Evolutionary conservation across 768 basidiomycete species (phyloP).

Genomic region (Lepiota brunneoincarnata): DNA sequence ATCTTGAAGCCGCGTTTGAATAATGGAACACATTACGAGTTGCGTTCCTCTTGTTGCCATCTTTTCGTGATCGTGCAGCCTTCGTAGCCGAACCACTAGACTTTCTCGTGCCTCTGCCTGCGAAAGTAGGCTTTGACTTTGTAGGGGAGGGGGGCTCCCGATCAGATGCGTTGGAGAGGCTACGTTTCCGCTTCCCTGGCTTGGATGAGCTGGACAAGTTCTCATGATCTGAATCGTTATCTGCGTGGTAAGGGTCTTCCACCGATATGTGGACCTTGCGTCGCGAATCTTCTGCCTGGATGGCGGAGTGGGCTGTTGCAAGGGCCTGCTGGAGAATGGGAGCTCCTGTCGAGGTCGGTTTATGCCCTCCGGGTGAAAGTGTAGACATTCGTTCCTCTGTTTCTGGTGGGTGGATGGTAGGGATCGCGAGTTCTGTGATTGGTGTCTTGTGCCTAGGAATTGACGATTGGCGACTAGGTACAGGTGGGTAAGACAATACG

Average conservation of each 20-base stretch:
- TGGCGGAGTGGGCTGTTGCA: background rate
- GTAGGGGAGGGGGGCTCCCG: slow-evolving; percentile 1
- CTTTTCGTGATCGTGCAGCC: slow-evolving; percentile 8
- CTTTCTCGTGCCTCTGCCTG: slow-evolving; percentile 34
- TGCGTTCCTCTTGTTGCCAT: slow-evolving; percentile 28
- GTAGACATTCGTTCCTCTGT: too few relatives aligned
- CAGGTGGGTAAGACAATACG: too few relatives aligned
- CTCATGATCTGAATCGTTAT: slow-evolving; percentile 11
- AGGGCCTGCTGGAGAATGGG: background rate
- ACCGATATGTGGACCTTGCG: slow-evolving; percentile 9
- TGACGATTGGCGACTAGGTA: too few relatives aligned
- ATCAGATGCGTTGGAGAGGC: slow-evolving; percentile 1
- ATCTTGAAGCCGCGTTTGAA: slow-evolving; percentile 33
- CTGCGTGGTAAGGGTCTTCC: slow-evolving; percentile 7
- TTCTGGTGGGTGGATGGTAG: background rate
- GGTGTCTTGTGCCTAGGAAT: too few relatives aligned
- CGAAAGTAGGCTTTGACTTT: slow-evolving; percentile 21
- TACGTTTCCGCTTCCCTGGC: slow-evolving; percentile 10
- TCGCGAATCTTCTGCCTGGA: background rate
- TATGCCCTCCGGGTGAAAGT: background rate
- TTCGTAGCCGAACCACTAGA: slow-evolving; percentile 15
- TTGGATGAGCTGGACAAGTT: background rate
- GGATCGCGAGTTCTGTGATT: background rate
- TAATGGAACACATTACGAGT: slow-evolving; percentile 35
- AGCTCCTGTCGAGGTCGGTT: background rate